These are phyloP conservation scores for Senna tora DNA, from an alignment of 306 rosid genomes.

Conservation along the genomic window DNA sequence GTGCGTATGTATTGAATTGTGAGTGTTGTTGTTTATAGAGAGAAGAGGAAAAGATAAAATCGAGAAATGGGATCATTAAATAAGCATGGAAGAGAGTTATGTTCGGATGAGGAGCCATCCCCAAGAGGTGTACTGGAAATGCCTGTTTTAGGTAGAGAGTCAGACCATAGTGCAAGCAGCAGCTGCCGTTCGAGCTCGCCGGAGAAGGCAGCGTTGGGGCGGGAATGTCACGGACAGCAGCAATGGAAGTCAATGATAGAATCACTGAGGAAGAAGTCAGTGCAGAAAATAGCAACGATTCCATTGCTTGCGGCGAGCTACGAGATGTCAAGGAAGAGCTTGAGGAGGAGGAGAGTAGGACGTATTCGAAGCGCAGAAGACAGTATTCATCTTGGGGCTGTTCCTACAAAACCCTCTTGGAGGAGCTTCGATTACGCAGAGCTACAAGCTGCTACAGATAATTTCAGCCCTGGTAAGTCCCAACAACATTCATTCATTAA, in stretches of 20 bases:
- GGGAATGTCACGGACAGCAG: slow-evolving; percentile 32
- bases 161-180: slow-evolving; percentile 50
- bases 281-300: slow-evolving; percentile 54
- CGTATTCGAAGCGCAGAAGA: slow-evolving; percentile 73
- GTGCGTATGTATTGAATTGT: not conserved
- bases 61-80: slow-evolving; percentile 33
- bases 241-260: slow-evolving; percentile 72
- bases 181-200: slow-evolving; percentile 35
- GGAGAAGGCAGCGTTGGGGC: slow-evolving; percentile 24
- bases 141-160: slow-evolving; percentile 60
- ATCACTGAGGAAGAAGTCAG: slow-evolving; percentile 60
- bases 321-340: slow-evolving; percentile 54
- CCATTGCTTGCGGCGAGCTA: slow-evolving; percentile 53
- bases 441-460: slow-evolving; percentile 67
- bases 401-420: slow-evolving; percentile 78
- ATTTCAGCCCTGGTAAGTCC: slow-evolving; percentile 74
- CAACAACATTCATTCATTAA: not conserved
- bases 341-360: slow-evolving; percentile 47
- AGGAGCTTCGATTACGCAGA: slow-evolving; percentile 72
- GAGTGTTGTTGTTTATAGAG: slow-evolving; percentile 20
- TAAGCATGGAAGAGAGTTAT: slow-evolving; percentile 12
- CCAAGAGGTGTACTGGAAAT: slow-evolving; percentile 81
- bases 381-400: slow-evolving; percentile 35
- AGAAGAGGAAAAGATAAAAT: slow-evolving; percentile 38
- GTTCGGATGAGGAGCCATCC: slow-evolving; percentile 53